phyloP scores from a whole-genome alignment of 768 basidiomycete species.

The Coprinopsis sp. region DNA sequence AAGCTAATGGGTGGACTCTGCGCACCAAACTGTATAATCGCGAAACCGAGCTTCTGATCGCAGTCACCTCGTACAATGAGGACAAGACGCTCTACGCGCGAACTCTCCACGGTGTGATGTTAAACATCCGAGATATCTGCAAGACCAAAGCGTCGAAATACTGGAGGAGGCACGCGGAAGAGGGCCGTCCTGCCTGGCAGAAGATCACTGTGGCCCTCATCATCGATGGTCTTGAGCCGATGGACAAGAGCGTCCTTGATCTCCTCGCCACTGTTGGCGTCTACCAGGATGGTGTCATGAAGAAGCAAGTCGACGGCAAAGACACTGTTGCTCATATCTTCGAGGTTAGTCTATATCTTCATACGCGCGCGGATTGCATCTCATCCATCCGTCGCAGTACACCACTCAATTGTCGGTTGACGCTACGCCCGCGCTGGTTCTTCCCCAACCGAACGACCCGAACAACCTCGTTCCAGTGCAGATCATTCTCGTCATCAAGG shows the following conservation, averaged over 20 bases:
- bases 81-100: constrained; percentile 89
- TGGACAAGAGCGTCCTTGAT: constrained; percentile 94
- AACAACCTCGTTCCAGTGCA: constrained; percentile 93
- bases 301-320: constrained; percentile 86
- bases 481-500: constrained; percentile 87
- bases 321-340: constrained; percentile 93
- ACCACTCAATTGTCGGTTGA: constrained; percentile 96
- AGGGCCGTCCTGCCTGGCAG: constrained; percentile 86
- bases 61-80: constrained; percentile 91
- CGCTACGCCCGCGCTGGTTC: constrained; percentile 81
- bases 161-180: constrained; percentile 79
- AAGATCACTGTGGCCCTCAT: constrained; percentile 87
- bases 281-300: constrained; percentile 94
- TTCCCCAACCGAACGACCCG: constrained; percentile 84
- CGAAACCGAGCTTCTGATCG: constrained; percentile 89
- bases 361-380: not conserved
- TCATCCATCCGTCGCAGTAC: constrained; percentile 49
- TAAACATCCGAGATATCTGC: constrained; percentile 97
- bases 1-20: constrained; percentile 78
- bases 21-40: constrained; percentile 83
- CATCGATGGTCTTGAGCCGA: constrained; percentile 87
- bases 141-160: constrained; percentile 93
- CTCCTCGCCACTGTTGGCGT: constrained; percentile 85
- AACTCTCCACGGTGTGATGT: constrained; percentile 93
- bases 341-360: constrained; percentile 49